Conservation (phyloP, 78 protist species). For the Dictyostelium firmibasis region DNA sequence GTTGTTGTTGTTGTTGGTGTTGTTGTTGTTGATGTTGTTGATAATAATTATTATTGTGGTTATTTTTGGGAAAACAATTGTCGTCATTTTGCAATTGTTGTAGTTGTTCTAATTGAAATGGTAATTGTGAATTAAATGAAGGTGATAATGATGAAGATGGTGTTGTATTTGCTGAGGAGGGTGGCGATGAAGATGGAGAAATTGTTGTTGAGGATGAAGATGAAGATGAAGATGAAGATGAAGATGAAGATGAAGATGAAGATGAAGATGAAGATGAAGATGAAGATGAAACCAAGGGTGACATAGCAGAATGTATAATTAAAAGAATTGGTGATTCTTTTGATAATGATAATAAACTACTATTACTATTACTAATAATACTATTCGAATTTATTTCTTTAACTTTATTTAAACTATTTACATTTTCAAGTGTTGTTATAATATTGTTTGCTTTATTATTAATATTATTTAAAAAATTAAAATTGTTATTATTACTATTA, state of each 20-base stretch:
- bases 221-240: not conserved
- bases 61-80: not conserved
- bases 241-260: not conserved
- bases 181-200: not conserved
- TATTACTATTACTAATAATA: not conserved
- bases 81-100: not conserved
- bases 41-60: not conserved
- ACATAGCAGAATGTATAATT: slow-evolving; percentile 9
- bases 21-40: not conserved
- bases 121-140: not conserved
- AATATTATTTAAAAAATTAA: too few relatives aligned
- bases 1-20: not conserved
- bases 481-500: too few relatives aligned
- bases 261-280: not conserved
- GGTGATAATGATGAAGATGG: not conserved
- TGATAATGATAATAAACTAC: not conserved
- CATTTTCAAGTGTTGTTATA: not conserved
- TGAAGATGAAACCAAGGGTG: not conserved
- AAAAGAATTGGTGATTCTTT: slow-evolving; percentile 31
- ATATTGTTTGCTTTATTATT: not conserved
- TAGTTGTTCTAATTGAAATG: not conserved
- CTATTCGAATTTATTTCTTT: not conserved
- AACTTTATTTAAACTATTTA: not conserved
- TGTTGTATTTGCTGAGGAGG: not conserved
- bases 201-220: not conserved